phyloP scores from a whole-genome alignment of 305 asterid species.

The Petunia hybrid region DNA sequence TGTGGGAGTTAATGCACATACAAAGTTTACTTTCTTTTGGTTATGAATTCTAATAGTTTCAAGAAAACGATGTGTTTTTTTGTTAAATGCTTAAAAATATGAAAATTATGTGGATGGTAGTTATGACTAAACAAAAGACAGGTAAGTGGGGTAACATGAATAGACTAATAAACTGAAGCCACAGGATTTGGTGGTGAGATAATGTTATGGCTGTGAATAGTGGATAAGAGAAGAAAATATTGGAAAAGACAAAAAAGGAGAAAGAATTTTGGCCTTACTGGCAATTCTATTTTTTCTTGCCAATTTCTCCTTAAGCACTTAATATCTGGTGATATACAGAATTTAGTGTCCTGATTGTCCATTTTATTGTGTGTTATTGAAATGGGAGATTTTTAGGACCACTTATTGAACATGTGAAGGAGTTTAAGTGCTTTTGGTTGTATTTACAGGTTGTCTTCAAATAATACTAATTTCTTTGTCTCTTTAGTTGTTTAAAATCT shows the following conservation, averaged over 20 bases:
- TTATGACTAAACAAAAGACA: slow-evolving; percentile 42
- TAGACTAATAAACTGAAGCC: slow-evolving; percentile 56
- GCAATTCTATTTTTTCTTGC: slow-evolving; percentile 20
- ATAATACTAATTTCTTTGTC: neutral
- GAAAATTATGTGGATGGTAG: slow-evolving; percentile 24
- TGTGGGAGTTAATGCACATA: slow-evolving; percentile 12
- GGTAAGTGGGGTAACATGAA: slow-evolving; percentile 46
- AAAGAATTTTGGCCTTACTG: slow-evolving; percentile 38
- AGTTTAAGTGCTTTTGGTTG: neutral
- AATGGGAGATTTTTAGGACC: neutral
- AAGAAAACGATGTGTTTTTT: slow-evolving; percentile 6
- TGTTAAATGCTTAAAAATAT: neutral
- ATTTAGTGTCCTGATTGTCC: neutral
- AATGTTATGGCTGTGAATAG: slow-evolving; percentile 25
- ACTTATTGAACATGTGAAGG: slow-evolving; percentile 33
- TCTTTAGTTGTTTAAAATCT: neutral
- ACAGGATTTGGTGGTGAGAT: slow-evolving; percentile 44
- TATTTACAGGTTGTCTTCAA: neutral
- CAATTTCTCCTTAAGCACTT: neutral
- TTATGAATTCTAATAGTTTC: neutral
- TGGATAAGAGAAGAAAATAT: slow-evolving; percentile 50
- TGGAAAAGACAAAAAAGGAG: slow-evolving; percentile 39
- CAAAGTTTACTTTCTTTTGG: neutral
- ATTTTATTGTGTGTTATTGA: neutral
- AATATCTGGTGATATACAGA: neutral